These are phyloP conservation scores for Crepidotus variabilis DNA, from an alignment of 768 basidiomycete species.

Conservation along the genomic window DNA sequence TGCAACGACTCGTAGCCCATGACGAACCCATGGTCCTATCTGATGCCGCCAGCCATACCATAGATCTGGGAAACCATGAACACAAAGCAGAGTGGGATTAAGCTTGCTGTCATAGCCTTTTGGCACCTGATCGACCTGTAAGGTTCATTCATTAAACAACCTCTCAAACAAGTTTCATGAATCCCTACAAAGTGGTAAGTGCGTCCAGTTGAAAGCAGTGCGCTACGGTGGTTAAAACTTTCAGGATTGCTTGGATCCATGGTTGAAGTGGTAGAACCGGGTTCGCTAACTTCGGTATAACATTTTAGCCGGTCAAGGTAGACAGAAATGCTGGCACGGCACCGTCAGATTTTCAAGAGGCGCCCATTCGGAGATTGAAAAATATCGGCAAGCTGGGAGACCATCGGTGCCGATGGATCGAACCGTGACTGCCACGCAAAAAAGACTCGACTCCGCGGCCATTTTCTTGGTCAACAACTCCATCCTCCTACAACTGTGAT, in stretches of 20 bases:
- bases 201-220: conserved; percentile 52
- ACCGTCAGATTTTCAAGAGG: neutral
- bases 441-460: neutral
- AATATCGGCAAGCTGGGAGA: conserved; percentile 5
- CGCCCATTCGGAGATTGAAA: conserved; percentile 14
- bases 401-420: conserved; percentile 27
- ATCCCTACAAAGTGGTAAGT: conserved; percentile 64
- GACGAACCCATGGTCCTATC: conserved; percentile 63
- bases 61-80: conserved; percentile 80
- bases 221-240: conserved; percentile 52
- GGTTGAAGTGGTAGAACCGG: neutral
- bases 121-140: conserved; percentile 59
- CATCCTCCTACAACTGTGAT: conserved; percentile 7
- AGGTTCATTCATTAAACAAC: neutral
- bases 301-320: too few species aligned
- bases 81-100: conserved; percentile 56
- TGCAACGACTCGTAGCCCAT: conserved; percentile 61
- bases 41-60: conserved; percentile 76
- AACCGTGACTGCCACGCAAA: conserved; percentile 19
- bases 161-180: too few species aligned
- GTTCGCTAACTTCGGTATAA: too few species aligned
- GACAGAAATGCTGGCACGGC: too few species aligned
- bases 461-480: neutral
- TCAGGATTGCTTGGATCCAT: conserved; percentile 39
- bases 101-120: conserved; percentile 31